Base-by-base conservation (phyloP, 306 rosid species). In the Quercus parvula region DNA sequence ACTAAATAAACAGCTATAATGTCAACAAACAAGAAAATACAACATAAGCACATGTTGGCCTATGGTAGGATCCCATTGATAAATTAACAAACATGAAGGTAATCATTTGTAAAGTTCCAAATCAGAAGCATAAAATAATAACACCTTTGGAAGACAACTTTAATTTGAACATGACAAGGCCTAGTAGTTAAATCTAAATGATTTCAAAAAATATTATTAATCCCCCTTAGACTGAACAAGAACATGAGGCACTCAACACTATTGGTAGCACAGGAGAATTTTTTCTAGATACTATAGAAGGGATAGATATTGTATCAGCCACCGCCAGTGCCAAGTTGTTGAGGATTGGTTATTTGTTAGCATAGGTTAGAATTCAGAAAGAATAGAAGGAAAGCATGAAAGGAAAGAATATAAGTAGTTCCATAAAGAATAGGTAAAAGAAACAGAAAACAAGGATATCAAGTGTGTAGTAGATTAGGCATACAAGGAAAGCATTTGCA, bases 1-100 rank as follows among this genome's bases (percentile, higher is more conserved):
- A 33, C 38, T 82, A 71, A 56, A 35, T 52, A 52, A 62, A 44
- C 70, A 82, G 71, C 28, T 78, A 69, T 52, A 73, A 74, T 17
- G 70, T 25, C 27, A 46, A 12, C 74, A 56, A 69, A 44, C 73
- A 63, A 55, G n/a, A 44, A 71, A 75, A 67, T 24, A 19, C 10
- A 19, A 63, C 6, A 14, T 4, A 63, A 25, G 66, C 31, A 59
- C 31, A 59, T 27, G n/a, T 63, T 27, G 27, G 5, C 11, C 51
- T 4, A 68, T 2, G 54, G 72, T 33, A 33, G 13, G 52, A 67
- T 6, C 52, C 52, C 52, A 33, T 4, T 68, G 44, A 64, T 17
- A 33, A 4, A 68, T 20, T 35, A 28, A 28, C 33, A 35, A 68
- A 67, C 7, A 68, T 35, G 51, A 19, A 68, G 24, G 41, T 19